These are phyloP conservation scores for Fusarium incarnatum DNA, from an alignment of 2,329 filamentous ascomycete species.

Conservation along the genomic window DNA sequence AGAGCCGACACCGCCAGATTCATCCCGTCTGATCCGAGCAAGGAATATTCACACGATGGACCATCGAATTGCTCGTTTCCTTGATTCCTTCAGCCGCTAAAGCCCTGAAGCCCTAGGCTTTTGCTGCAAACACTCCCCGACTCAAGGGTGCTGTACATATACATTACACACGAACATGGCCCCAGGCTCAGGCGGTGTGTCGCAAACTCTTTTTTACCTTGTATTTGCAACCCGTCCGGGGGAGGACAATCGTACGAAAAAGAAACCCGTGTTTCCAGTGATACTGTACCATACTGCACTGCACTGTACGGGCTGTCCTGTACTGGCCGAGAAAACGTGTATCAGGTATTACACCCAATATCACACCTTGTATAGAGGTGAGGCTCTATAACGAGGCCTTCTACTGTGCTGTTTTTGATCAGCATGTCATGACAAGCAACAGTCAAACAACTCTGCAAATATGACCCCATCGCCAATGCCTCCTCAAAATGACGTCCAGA, in stretches of 20 bases:
- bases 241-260: constrained; percentile 37
- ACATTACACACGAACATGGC: constrained; percentile 35
- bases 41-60: constrained; percentile 21
- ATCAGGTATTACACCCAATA: constrained; percentile 27
- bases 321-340: constrained; percentile 40
- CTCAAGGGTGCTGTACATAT: neutral
- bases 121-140: constrained; percentile 45
- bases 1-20: constrained; percentile 21
- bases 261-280: constrained; percentile 33
- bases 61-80: constrained; percentile 24
- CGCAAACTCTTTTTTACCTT: constrained; percentile 31
- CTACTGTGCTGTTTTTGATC: constrained; percentile 17
- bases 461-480: constrained; percentile 26
- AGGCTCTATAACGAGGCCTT: constrained; percentile 27
- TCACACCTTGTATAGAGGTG: constrained; percentile 21
- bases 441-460: constrained; percentile 7
- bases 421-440: constrained; percentile 9
- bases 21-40: constrained; percentile 22
- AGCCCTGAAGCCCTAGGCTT: constrained; percentile 21
- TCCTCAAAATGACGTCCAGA: constrained; percentile 33
- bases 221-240: constrained; percentile 7
- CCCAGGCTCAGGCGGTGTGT: constrained; percentile 44
- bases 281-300: constrained; percentile 13
- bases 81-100: constrained; percentile 40
- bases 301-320: neutral